These are phyloP conservation scores for Jatropha podagrica DNA, from an alignment of 441 rosid genomes.

Conservation along the genomic window DNA sequence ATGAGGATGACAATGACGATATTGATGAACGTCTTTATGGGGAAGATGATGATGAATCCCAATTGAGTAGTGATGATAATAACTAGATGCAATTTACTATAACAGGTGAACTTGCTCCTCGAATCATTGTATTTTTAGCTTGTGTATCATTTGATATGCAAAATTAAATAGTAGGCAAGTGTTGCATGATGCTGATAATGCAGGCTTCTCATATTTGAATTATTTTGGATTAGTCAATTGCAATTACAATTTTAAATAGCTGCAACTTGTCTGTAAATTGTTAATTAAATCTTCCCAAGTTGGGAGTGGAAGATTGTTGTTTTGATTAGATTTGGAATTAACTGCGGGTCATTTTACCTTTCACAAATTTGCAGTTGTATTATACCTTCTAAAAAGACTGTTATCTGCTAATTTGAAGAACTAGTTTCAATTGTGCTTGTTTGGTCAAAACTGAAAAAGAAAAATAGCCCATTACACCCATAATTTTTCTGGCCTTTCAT, in stretches of 20 bases:
- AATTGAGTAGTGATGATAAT: slow-evolving; percentile 1
- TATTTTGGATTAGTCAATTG: not conserved
- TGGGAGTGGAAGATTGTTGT: not conserved
- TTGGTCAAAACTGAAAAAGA: no score
- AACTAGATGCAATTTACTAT: not conserved
- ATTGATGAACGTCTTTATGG: slow-evolving; percentile 1
- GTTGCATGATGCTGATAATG: not conserved
- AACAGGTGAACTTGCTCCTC: slow-evolving; percentile 1
- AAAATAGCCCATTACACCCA: no score
- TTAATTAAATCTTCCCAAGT: no score
- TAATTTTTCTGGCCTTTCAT: no score
- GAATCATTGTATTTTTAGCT: not conserved
- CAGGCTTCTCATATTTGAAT: not conserved
- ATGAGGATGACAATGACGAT: slow-evolving; percentile 36
- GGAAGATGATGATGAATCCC: slow-evolving; percentile 8
- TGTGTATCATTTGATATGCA: not conserved
- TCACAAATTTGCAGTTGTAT: no score
- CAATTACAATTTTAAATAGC: not conserved
- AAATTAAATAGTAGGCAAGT: not conserved
- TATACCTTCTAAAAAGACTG: no score
- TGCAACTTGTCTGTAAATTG: not conserved
- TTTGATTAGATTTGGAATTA: not conserved
- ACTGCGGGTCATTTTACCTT: no score
- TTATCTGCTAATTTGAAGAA: no score
- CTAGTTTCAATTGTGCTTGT: no score